Conservation (phyloP, 2,329 filamentous ascomycete genomes). For the Aspergillus novofumigatus region DNA sequence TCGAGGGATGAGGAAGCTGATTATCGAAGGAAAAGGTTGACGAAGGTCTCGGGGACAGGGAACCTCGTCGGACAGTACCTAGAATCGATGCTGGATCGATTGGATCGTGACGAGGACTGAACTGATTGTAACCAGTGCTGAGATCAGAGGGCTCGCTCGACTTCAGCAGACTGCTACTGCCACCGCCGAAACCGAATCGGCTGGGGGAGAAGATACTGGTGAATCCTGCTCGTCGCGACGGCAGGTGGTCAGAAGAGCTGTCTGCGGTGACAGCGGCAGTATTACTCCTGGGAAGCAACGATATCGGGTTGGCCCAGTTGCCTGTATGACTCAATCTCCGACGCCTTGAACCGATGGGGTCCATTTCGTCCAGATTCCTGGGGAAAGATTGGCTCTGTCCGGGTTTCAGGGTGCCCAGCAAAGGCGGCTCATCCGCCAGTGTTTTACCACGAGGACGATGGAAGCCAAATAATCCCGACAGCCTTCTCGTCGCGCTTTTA, state of each 20-base stretch:
- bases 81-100: conserved; percentile 44
- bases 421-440: conserved; percentile 54
- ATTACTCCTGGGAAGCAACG: conserved; percentile 44
- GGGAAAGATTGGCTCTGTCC: conserved; percentile 63
- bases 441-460: conserved; percentile 61
- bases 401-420: conserved; percentile 55
- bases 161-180: conserved; percentile 21
- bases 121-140: conserved; percentile 43
- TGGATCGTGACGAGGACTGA: conserved; percentile 44
- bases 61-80: conserved; percentile 39
- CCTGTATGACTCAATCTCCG: conserved; percentile 56
- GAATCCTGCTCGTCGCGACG: conserved; percentile 38
- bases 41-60: conserved; percentile 45
- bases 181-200: conserved; percentile 34
- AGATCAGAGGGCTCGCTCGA: conserved; percentile 32
- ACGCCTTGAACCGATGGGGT: conserved; percentile 47
- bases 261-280: conserved; percentile 40
- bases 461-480: conserved; percentile 55
- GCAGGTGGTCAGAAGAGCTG: conserved; percentile 38
- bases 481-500: conserved; percentile 49
- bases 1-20: conserved; percentile 67
- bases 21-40: conserved; percentile 55
- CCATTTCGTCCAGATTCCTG: conserved; percentile 49
- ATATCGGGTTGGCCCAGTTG: conserved; percentile 51
- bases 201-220: conserved; percentile 42